phyloP scores from a whole-genome alignment of 1,139 yeast species.

The Chernovozyma aurita region DNA sequence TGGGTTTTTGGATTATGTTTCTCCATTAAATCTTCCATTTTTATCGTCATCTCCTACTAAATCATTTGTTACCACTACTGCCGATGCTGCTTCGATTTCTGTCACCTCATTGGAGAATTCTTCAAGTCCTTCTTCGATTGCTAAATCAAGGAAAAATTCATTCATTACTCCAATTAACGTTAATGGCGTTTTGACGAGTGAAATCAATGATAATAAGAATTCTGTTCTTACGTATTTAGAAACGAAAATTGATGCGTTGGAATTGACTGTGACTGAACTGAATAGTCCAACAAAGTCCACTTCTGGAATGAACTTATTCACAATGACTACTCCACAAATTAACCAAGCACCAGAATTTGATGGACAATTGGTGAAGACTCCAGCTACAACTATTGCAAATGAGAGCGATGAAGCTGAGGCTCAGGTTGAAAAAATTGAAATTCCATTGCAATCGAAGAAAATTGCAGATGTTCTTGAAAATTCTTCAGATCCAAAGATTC shows the following conservation, averaged over 20 bases:
- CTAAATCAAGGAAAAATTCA: constrained; percentile 34
- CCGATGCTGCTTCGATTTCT: constrained; percentile 9
- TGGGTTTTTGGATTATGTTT: constrained; percentile 25
- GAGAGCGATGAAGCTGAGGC: not conserved
- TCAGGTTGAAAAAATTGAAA: not conserved
- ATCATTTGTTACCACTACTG: constrained; percentile 18
- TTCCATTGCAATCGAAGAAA: not conserved
- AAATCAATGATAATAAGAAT: constrained; percentile 31
- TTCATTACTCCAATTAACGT: constrained; percentile 46
- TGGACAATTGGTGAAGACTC: constrained; percentile 7
- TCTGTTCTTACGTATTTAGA: constrained; percentile 44
- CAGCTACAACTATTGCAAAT: constrained; percentile 13
- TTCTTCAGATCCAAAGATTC: not conserved
- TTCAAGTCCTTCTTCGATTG: constrained; percentile 6
- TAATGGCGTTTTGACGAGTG: constrained; percentile 42
- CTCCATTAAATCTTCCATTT: constrained; percentile 28
- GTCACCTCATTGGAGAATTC: not conserved
- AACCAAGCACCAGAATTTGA: constrained; percentile 29
- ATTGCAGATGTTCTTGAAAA: not conserved
- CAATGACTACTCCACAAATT: constrained; percentile 26
- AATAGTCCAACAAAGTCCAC: constrained; percentile 18
- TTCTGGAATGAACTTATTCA: constrained; percentile 6
- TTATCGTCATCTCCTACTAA: constrained; percentile 35
- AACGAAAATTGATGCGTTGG: constrained; percentile 43
- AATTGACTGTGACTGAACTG: constrained; percentile 31